Evolutionary conservation across 2,329 filamentous ascomycete species (phyloP).

Genomic region (Cyclaneusma minus): DNA sequence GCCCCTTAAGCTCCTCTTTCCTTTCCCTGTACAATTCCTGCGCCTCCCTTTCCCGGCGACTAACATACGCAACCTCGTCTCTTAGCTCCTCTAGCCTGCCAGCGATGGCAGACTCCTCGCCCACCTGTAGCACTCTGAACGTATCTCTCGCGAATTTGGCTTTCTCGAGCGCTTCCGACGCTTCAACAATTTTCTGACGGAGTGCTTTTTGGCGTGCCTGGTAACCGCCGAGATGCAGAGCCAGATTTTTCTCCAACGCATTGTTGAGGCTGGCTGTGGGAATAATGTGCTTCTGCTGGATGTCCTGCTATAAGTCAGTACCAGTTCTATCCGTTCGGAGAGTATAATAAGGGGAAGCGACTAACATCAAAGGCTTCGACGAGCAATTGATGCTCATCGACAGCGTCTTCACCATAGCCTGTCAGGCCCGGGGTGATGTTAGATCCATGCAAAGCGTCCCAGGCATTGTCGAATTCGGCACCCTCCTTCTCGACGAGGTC

Average conservation of each 20-base stretch:
- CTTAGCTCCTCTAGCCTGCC: constrained; percentile 59
- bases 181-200: constrained; percentile 62
- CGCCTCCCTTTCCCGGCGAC: constrained; percentile 70
- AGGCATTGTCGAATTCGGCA: constrained; percentile 35
- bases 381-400: constrained; percentile 17
- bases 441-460: constrained; percentile 35
- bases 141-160: constrained; percentile 56
- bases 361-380: constrained; percentile 56
- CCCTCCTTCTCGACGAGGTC: constrained; percentile 32
- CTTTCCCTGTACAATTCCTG: constrained; percentile 70
- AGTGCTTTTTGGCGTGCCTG: constrained; percentile 71
- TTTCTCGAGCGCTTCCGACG: constrained; percentile 58
- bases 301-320: constrained; percentile 29
- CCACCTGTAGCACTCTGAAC: constrained; percentile 61
- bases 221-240: constrained; percentile 77
- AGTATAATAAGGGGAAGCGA: constrained; percentile 5
- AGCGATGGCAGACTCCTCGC: constrained; percentile 62
- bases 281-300: constrained; percentile 60
- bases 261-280: constrained; percentile 64
- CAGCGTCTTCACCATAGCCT: constrained; percentile 62
- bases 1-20: constrained; percentile 59
- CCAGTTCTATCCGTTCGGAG: constrained; percentile 2
- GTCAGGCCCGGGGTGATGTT: constrained; percentile 62
- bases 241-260: constrained; percentile 88
- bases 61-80: constrained; percentile 72